Conservation (phyloP, 1,139 yeast genomes). For the Trichomonascaceae sp. region DNA sequence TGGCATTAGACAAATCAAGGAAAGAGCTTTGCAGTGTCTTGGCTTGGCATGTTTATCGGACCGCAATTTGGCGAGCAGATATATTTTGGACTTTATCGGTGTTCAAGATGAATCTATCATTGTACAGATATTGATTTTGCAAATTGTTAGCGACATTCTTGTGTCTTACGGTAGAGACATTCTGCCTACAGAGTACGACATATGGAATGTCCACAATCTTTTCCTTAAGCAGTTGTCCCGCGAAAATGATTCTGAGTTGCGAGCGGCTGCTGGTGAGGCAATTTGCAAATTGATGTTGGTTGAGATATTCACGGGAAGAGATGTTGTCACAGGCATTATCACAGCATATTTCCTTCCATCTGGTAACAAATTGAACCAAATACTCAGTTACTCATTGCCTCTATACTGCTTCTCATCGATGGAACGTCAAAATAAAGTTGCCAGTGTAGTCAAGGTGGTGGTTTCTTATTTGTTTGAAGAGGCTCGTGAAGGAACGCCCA, state of each 20-base stretch:
- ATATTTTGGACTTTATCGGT: background rate
- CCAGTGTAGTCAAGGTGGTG: conserved; percentile 28
- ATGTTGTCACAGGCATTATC: conserved; percentile 64
- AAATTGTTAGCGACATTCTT: conserved; percentile 70
- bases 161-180: conserved; percentile 70
- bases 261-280: conserved; percentile 81
- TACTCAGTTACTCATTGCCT: conserved; percentile 82
- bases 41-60: conserved; percentile 78
- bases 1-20: conserved; percentile 50
- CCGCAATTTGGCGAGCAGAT: conserved; percentile 45
- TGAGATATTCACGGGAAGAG: conserved; percentile 65
- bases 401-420: conserved; percentile 79
- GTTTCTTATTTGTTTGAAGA: conserved; percentile 23
- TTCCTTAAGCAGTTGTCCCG: conserved; percentile 44
- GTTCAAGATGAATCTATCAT: conserved; percentile 45
- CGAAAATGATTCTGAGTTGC: conserved; percentile 57
- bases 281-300: conserved; percentile 76
- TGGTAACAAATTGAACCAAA: conserved; percentile 70
- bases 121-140: conserved; percentile 56
- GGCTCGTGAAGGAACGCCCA: conserved; percentile 36
- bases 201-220: conserved; percentile 65
- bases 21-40: conserved; percentile 65
- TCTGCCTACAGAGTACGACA: conserved; percentile 57
- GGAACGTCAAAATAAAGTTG: conserved; percentile 64
- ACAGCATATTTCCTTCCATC: conserved; percentile 70